These are phyloP conservation scores for Dioscorea dumetorum DNA, from an alignment of 106 monocot species.

Conservation along the genomic window DNA sequence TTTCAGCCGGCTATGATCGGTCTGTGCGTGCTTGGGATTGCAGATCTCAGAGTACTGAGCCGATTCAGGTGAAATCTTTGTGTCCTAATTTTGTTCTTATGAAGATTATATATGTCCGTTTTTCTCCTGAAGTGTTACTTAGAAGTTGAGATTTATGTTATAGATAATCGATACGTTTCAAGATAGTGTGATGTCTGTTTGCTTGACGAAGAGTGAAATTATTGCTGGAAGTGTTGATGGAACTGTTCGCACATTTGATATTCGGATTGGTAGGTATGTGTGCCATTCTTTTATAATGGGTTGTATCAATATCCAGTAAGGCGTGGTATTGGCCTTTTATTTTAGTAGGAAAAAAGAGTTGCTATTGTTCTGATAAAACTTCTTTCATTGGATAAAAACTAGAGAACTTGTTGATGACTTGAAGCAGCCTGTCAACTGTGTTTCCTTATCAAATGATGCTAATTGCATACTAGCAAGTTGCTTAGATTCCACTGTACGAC, in stretches of 20 bases:
- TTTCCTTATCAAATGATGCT: slow-evolving; percentile 88
- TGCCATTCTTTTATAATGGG: background rate
- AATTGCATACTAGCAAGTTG: slow-evolving; percentile 90
- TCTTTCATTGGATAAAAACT: background rate
- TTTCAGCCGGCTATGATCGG: slow-evolving; percentile 97
- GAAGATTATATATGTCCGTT: no score
- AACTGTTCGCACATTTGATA: slow-evolving; percentile 96
- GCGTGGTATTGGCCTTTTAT: no score
- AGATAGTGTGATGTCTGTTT: slow-evolving; percentile 96
- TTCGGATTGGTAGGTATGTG: slow-evolving; percentile 89
- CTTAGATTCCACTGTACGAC: slow-evolving; percentile 86
- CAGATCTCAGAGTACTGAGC: slow-evolving; percentile 95
- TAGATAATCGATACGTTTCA: slow-evolving; percentile 88
- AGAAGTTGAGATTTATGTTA: background rate
- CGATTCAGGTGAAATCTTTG: slow-evolving; percentile 72
- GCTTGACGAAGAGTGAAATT: slow-evolving; percentile 89
- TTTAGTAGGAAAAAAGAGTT: no score
- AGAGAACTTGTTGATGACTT: slow-evolving; percentile 87
- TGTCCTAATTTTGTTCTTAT: background rate
- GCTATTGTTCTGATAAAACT: no score
- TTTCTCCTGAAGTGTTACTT: background rate
- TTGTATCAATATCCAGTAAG: no score
- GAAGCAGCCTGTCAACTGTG: slow-evolving; percentile 88
- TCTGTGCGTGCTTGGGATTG: slow-evolving; percentile 94
- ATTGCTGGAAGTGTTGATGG: slow-evolving; percentile 98